A percentile compares a stretch with the other conserved stretches of the same genome.
phyloP scores from a whole-genome alignment of 2,329 filamentous ascomycete genomes.

The Torrubiella hemipterigena region DNA sequence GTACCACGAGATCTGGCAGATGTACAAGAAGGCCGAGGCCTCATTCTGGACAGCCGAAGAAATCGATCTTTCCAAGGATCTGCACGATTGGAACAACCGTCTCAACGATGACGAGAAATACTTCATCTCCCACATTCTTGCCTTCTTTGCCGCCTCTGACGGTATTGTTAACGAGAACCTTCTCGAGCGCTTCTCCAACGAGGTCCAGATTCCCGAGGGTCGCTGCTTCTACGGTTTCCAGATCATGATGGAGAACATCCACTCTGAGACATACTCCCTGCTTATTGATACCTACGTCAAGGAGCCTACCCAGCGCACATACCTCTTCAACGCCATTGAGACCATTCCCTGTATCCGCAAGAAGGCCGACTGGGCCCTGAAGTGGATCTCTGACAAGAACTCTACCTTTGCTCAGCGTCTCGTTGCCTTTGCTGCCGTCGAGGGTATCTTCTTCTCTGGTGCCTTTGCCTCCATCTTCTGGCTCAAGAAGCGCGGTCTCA shows the following conservation, averaged over 20 bases:
- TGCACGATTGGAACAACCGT: constrained; percentile 98
- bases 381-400: constrained; percentile 87
- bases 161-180: constrained; percentile 99
- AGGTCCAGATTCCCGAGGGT: constrained; percentile 95
- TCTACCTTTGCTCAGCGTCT: constrained; percentile 93
- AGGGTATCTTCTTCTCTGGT: constrained; percentile 99
- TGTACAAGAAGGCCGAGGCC: constrained; percentile 99
- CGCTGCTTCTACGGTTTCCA: constrained; percentile 99
- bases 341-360: constrained; percentile 97
- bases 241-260: constrained; percentile 99
- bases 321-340: constrained; percentile 97
- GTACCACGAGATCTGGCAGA: constrained; percentile 99
- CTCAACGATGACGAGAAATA: constrained; percentile 94
- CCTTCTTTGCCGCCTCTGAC: constrained; percentile 97
- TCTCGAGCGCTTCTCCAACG: constrained; percentile 90
- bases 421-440: constrained; percentile 91
- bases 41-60: constrained; percentile 99
- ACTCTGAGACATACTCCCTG: constrained; percentile 98
- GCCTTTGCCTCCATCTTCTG: constrained; percentile 99
- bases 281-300: constrained; percentile 99
- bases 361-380: constrained; percentile 96
- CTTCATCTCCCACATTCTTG: constrained; percentile 96
- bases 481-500: constrained; percentile 99
- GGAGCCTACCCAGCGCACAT: constrained; percentile 83
- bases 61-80: constrained; percentile 97